phyloP scores from a whole-genome alignment of 495 filamentous ascomycete species.

The Terfezia boudieri region DNA sequence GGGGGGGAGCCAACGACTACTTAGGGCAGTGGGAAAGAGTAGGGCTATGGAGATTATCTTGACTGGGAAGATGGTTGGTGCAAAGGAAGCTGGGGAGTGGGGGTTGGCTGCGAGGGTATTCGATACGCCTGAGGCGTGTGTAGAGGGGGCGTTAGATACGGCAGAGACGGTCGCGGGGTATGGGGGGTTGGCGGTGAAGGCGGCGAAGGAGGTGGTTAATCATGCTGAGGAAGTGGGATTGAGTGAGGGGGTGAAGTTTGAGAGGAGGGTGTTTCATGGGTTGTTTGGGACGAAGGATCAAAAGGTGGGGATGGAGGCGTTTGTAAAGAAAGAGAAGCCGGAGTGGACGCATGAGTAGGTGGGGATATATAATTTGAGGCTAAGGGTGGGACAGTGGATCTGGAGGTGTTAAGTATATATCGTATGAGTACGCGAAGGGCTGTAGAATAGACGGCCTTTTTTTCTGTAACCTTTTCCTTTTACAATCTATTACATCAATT shows the following conservation, averaged over 20 bases:
- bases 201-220: slow-evolving; percentile 94
- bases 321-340: slow-evolving; percentile 81
- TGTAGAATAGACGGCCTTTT: too few relatives aligned
- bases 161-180: slow-evolving; percentile 75
- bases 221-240: slow-evolving; percentile 79
- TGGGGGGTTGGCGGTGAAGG: slow-evolving; percentile 57
- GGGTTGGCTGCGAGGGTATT: slow-evolving; percentile 69
- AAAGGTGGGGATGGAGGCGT: slow-evolving; percentile 93
- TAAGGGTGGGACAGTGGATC: too few relatives aligned
- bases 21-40: slow-evolving; percentile 65
- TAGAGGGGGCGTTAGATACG: slow-evolving; percentile 54
- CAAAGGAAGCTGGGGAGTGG: slow-evolving; percentile 68
- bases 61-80: slow-evolving; percentile 62
- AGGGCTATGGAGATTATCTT: slow-evolving; percentile 87
- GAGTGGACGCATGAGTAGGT: slow-evolving; percentile 66
- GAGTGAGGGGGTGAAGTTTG: slow-evolving; percentile 80
- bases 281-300: slow-evolving; percentile 88
- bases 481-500: too few relatives aligned
- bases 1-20: slow-evolving; percentile 77
- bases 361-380: background rate
- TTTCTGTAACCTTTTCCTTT: too few relatives aligned
- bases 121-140: slow-evolving; percentile 55
- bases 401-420: too few relatives aligned
- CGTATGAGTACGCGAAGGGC: too few relatives aligned
- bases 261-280: slow-evolving; percentile 75